Evolutionary conservation across 805 yeast genomes (phyloP).

Genomic region (Saccharomyces paradoxus): DNA sequence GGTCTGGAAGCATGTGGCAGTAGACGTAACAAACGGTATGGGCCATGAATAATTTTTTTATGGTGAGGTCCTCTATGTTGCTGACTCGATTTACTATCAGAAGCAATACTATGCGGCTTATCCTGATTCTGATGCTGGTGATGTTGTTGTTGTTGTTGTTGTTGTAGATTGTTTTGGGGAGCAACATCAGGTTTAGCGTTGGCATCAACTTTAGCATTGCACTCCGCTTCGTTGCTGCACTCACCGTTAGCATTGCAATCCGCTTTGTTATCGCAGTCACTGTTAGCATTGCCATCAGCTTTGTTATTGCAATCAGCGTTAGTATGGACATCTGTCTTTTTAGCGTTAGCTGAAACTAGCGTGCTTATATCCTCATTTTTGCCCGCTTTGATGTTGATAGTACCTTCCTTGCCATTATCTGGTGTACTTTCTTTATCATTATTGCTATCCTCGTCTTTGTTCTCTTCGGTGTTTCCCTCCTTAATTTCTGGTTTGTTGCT

Average conservation of each 20-base stretch:
- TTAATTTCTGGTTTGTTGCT: background rate
- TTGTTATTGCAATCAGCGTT: background rate
- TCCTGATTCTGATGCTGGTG: constrained; percentile 4
- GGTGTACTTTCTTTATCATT: constrained; percentile 1
- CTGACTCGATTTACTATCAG: constrained; percentile 4
- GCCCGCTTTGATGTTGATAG: background rate
- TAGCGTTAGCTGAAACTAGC: background rate
- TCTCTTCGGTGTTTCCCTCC: background rate
- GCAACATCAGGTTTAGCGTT: background rate
- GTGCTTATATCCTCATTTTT: background rate
- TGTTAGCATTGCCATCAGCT: background rate
- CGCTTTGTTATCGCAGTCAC: background rate
- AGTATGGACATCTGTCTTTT: background rate
- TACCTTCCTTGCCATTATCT: background rate
- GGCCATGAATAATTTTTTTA: constrained; percentile 63
- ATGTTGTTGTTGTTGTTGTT: constrained; percentile 11
- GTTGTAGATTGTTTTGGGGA: constrained; percentile 2
- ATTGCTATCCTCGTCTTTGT: constrained; percentile 1
- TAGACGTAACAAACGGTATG: constrained; percentile 71
- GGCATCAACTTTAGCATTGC: background rate
- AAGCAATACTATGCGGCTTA: constrained; percentile 4
- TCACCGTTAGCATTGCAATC: background rate
- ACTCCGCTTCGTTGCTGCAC: no score
- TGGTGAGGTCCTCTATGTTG: constrained; percentile 24
- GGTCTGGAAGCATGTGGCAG: constrained; percentile 82